Percentiles rank a stretch among this genome's conserved stretches.
These are phyloP conservation scores for Gossypium anomalum DNA, from an alignment of 345 rosid genomes.

Conservation along the genomic window DNA sequence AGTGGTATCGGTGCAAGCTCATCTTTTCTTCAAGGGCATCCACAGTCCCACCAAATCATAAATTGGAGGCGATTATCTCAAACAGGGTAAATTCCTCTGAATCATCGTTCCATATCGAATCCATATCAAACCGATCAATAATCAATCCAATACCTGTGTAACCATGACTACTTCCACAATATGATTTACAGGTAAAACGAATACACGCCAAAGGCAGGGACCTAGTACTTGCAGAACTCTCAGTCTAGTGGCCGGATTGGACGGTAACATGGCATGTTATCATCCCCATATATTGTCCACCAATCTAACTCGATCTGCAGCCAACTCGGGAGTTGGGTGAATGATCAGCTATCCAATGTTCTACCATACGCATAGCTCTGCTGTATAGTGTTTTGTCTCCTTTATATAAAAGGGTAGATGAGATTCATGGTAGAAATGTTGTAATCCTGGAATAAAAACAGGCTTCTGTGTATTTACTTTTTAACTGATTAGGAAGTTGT, in stretches of 20 bases:
- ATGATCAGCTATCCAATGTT: conserved; percentile 18
- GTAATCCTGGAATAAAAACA: conserved; percentile 31
- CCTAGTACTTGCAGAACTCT: not conserved
- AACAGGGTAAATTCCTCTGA: conserved; percentile 56
- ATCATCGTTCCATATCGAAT: not conserved
- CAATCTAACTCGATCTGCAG: conserved; percentile 22
- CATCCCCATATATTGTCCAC: conserved; percentile 10
- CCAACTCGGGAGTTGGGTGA: not conserved
- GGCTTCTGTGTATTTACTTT: conserved; percentile 28
- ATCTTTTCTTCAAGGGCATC: conserved; percentile 78
- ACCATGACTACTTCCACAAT: not conserved
- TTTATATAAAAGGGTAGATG: conserved; percentile 21
- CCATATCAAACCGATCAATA: not conserved
- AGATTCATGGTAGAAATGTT: conserved; percentile 24
- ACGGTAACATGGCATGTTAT: not conserved
- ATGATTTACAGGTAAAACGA: not conserved
- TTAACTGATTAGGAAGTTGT: conserved; percentile 27
- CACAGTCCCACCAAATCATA: conserved; percentile 66
- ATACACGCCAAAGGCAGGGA: not conserved
- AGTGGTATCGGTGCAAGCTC: conserved; percentile 65
- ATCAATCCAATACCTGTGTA: not conserved
- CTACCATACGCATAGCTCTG: conserved; percentile 32
- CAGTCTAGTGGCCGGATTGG: not conserved
- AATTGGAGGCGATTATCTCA: conserved; percentile 88
- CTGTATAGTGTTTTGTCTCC: conserved; percentile 39